Conservation (phyloP, 208 protist species). For the Leishmania mexicana region DNA sequence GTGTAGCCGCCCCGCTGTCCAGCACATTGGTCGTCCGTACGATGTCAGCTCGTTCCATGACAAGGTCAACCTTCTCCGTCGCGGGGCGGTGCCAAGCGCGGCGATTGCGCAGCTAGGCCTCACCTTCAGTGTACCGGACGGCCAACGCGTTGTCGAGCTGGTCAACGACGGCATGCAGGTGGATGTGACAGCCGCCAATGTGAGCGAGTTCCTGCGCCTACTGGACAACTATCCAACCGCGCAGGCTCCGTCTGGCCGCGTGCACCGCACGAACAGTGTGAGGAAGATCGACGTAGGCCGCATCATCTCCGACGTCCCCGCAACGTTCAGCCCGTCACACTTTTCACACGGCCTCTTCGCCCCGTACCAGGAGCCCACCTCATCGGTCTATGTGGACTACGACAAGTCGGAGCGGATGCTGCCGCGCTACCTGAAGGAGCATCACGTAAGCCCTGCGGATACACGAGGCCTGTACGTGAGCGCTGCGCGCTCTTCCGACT, state of each 20-base stretch:
- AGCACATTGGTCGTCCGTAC: constrained; percentile 28
- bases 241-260: constrained; percentile 19
- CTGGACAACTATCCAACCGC: constrained; percentile 38
- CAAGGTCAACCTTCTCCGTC: constrained; percentile 48
- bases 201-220: constrained; percentile 66
- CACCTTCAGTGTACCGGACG: constrained; percentile 72
- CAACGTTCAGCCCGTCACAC: constrained; percentile 80
- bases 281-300: constrained; percentile 51
- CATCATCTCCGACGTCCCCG: constrained; percentile 38
- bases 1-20: constrained; percentile 17
- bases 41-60: constrained; percentile 43
- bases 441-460: constrained; percentile 22
- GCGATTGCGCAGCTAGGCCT: constrained; percentile 62
- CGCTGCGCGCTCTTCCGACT: constrained; percentile 44
- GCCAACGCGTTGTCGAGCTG: constrained; percentile 65
- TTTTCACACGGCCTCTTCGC: constrained; percentile 79
- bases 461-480: constrained; percentile 36
- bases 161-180: constrained; percentile 77
- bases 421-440: constrained; percentile 53
- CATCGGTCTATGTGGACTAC: constrained; percentile 75
- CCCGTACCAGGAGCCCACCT: constrained; percentile 51
- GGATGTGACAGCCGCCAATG: constrained; percentile 65
- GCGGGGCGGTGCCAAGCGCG: constrained; percentile 35
- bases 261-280: constrained; percentile 74
- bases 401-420: constrained; percentile 67